Conservation (phyloP, 164 flowering plant species). For the Stephania cephalantha region DNA sequence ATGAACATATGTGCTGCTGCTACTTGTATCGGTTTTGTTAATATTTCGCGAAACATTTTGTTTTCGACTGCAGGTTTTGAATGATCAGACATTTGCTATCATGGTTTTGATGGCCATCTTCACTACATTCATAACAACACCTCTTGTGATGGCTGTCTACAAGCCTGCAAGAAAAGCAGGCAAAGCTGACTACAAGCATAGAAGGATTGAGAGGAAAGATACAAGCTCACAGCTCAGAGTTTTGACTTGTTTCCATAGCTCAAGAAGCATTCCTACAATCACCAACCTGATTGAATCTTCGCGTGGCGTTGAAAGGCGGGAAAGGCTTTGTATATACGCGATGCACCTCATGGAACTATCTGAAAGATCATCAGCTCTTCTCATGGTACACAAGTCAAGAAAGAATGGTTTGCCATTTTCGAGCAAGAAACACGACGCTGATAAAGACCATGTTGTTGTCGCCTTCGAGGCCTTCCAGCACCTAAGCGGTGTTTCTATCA, state of each 20-base stretch:
- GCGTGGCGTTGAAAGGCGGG: slow-evolving; percentile 39
- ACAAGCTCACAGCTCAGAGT: slow-evolving; percentile 32
- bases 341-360: slow-evolving; percentile 80
- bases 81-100: slow-evolving; percentile 72
- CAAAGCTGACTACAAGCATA: slow-evolving; percentile 21
- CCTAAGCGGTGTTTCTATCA: slow-evolving; percentile 45
- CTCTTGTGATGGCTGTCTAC: slow-evolving; percentile 50
- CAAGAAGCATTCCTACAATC: slow-evolving; percentile 41
- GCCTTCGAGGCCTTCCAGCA: slow-evolving; percentile 58
- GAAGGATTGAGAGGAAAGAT: slow-evolving; percentile 17
- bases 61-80: slow-evolving; percentile 46
- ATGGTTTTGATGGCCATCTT: slow-evolving; percentile 70
- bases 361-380: slow-evolving; percentile 68
- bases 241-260: slow-evolving; percentile 50
- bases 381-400: slow-evolving; percentile 65
- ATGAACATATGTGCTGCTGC: too few species aligned
- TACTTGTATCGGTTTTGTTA: too few species aligned
- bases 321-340: slow-evolving; percentile 42
- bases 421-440: slow-evolving; percentile 30
- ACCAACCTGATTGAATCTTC: slow-evolving; percentile 59
- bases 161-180: slow-evolving; percentile 23
- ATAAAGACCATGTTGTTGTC: slow-evolving; percentile 36
- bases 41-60: neutral
- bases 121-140: slow-evolving; percentile 78
- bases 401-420: slow-evolving; percentile 68